Percentiles rank a stretch among this genome's conserved stretches.
Conservation (phyloP, 495 filamentous ascomycete species). For the Penicillium odoratum region DNA sequence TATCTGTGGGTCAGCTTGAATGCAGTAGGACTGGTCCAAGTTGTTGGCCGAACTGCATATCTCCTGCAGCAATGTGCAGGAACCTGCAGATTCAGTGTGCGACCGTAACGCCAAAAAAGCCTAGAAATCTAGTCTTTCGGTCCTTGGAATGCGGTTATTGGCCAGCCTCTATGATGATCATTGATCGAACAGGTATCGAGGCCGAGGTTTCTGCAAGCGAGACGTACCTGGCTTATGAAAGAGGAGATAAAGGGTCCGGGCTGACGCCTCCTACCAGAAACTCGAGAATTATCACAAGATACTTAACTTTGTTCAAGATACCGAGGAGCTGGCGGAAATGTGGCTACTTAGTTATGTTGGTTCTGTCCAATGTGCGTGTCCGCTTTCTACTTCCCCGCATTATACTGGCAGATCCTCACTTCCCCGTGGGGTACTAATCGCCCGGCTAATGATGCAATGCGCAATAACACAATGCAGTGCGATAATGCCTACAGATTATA, state of each 20-base stretch:
- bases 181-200: background rate
- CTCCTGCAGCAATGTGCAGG: conserved; percentile 2
- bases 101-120: background rate
- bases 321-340: background rate
- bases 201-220: conserved; percentile 3
- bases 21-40: background rate
- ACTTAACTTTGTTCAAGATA: background rate
- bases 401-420: conserved; percentile 1
- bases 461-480: background rate
- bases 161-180: background rate
- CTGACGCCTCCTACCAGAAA: background rate
- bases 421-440: conserved; percentile 7
- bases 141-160: background rate
- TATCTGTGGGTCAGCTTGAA: background rate
- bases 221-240: conserved; percentile 5
- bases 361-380: background rate
- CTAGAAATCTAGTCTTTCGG: background rate
- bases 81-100: background rate
- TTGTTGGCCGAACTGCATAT: background rate
- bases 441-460: conserved; percentile 4
- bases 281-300: background rate
- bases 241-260: conserved; percentile 1
- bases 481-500: background rate
- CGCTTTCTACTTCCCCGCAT: conserved; percentile 3
- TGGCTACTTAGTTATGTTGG: background rate